A percentile compares a stretch with the other conserved stretches of the same genome.
Conservation (phyloP, 2,329 filamentous ascomycete genomes). For the Aspergillus pseudoviridinutans region DNA sequence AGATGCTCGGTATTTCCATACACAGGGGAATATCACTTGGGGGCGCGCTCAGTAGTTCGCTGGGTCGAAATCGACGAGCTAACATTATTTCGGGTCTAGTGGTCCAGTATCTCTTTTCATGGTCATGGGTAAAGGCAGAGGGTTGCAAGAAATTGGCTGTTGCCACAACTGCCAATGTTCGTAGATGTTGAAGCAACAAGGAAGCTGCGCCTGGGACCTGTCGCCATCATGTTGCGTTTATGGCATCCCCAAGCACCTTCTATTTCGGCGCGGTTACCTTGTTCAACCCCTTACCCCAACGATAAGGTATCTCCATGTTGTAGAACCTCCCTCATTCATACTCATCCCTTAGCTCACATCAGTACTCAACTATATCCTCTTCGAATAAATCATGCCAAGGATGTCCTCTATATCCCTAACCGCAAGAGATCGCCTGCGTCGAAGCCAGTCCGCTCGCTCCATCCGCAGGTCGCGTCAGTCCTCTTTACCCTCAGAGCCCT, state of each 20-base stretch:
- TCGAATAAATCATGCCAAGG: constrained; percentile 14
- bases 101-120: too few species aligned
- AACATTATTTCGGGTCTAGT: too few species aligned
- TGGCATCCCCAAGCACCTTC: not conserved
- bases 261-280: not conserved
- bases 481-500: constrained; percentile 19
- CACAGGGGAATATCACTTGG: too few species aligned
- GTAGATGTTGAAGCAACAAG: not conserved
- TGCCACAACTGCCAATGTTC: not conserved
- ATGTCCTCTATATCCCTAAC: constrained; percentile 25
- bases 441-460: constrained; percentile 38
- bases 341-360: constrained; percentile 5
- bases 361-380: constrained; percentile 4
- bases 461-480: constrained; percentile 27
- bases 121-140: too few species aligned
- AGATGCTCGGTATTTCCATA: too few species aligned
- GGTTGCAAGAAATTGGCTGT: too few species aligned
- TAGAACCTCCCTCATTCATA: not conserved
- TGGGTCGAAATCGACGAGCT: not conserved
- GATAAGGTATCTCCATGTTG: not conserved
- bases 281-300: not conserved
- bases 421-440: constrained; percentile 29
- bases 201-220: not conserved
- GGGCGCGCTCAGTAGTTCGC: not conserved
- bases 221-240: not conserved